Base-by-base conservation (phyloP, 768 basidiomycete genomes). In the Boletus rex-veris region DNA sequence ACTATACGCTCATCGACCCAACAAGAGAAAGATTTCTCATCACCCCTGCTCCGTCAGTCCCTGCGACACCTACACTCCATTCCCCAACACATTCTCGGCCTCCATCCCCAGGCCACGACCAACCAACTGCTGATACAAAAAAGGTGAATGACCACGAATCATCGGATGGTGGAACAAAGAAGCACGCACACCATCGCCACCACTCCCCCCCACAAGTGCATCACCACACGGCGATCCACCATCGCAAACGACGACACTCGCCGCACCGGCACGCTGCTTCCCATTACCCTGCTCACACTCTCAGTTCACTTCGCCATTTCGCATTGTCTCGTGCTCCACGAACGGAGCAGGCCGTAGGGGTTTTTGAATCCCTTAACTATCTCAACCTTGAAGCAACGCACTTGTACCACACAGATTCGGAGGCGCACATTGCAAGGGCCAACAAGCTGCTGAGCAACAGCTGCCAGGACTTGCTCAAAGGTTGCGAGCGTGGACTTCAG, bases 361-460 rank as follows among this genome's bases (percentile, higher is more conserved):
- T 86, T n/a, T 90, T 89, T 55, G 88, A 90, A 70, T 80, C 80
- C 3, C 82, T 87, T 58, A 70, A 80, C 31, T 89, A 88, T 63
- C 71, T 88, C 50, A 80, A 88, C 56, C 71, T 89, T 4, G 86
- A 90, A 64, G 77, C 80, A 26, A 78, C 70, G 33, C 68, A 78
- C 35, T 67, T 83, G 30, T 66, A 71, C 30, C 81, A 85, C 53
- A 80, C 80, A 1, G 64, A 76, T 51, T 69, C 72, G 3, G 74
- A 74, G 14, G 67, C 67, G 16, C 74, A 77, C 50, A 78, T 78
- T 6, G 71, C 71, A 39, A 69, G 69, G 48, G 75, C 77, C 30
- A 74, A 74, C 6, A 65, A 66, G 28, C 69, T 85, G 16, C 59
- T 89, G 41, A 65, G 71, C 7, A 68, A 77, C 36, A 80, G 83